Percentiles rank a stretch among this genome's conserved stretches.
These are phyloP conservation scores for Phytophthora uliginosa DNA, from an alignment of 352 stramenopile species.

Conservation along the genomic window DNA sequence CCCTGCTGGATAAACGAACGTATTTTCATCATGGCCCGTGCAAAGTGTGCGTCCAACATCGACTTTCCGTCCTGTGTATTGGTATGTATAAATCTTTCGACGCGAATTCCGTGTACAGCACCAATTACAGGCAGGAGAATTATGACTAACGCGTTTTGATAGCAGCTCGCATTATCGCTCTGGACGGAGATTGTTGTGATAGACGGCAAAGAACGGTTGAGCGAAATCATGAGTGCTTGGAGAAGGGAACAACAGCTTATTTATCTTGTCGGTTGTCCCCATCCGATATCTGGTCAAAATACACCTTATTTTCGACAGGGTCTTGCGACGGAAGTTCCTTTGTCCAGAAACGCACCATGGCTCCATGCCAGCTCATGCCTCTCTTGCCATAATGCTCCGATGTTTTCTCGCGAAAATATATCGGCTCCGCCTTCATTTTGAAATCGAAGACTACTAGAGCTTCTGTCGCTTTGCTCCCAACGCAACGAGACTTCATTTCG, in stretches of 20 bases:
- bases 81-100: not conserved
- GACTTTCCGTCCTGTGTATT: conserved; percentile 5
- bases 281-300: conserved; percentile 18
- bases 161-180: conserved; percentile 4
- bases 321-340: not conserved
- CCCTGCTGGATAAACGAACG: not conserved
- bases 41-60: conserved; percentile 6
- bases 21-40: not conserved
- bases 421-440: conserved; percentile 11
- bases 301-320: conserved; percentile 8
- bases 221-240: not conserved
- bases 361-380: conserved; percentile 12
- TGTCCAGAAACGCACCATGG: conserved; percentile 17
- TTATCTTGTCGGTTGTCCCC: conserved; percentile 20
- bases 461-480: conserved; percentile 3
- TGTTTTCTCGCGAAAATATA: conserved; percentile 9
- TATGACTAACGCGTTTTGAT: conserved; percentile 1
- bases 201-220: not conserved
- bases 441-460: conserved; percentile 23
- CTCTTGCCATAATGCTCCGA: conserved; percentile 1
- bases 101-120: conserved; percentile 5
- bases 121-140: not conserved
- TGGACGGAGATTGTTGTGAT: conserved; percentile 1
- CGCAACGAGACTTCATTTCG: conserved; percentile 7
- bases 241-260: conserved; percentile 3